These are phyloP conservation scores for Citrus maxima DNA, from an alignment of 345 rosid species.

Conservation along the genomic window DNA sequence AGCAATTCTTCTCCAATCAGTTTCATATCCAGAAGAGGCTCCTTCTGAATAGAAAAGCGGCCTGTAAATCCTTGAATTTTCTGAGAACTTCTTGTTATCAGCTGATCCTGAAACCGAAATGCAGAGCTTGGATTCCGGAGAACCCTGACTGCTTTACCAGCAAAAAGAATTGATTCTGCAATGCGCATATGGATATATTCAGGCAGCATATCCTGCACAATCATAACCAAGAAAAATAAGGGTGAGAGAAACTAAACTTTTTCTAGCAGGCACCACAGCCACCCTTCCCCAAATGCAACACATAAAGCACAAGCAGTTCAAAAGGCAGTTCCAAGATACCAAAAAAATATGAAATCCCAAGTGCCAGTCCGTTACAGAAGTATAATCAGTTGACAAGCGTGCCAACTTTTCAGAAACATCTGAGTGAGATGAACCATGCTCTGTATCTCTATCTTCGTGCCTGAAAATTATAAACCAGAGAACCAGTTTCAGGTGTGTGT, in stretches of 20 bases:
- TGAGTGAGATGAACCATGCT: slow-evolving; percentile 51
- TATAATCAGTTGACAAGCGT: slow-evolving; percentile 66
- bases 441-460: slow-evolving; percentile 74
- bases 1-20: slow-evolving; percentile 70
- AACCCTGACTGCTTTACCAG: slow-evolving; percentile 96
- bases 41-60: slow-evolving; percentile 49
- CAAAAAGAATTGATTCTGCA: slow-evolving; percentile 91
- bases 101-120: slow-evolving; percentile 68
- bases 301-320: not conserved
- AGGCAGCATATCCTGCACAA: slow-evolving; percentile 92
- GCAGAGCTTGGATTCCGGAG: slow-evolving; percentile 86
- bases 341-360: slow-evolving; percentile 83
- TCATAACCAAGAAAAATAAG: slow-evolving; percentile 2
- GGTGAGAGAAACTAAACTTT: not conserved
- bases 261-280: not conserved
- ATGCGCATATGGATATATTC: slow-evolving; percentile 85
- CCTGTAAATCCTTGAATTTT: slow-evolving; percentile 58
- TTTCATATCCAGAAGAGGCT: slow-evolving; percentile 43
- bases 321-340: slow-evolving; percentile 40
- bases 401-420: slow-evolving; percentile 62
- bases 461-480: slow-evolving; percentile 38
- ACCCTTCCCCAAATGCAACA: not conserved
- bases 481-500: not conserved
- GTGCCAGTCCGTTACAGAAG: slow-evolving; percentile 92
- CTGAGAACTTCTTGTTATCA: slow-evolving; percentile 43